phyloP scores from a whole-genome alignment of 2,329 filamentous ascomycete species.

The Apiospora rasikravindrae region DNA sequence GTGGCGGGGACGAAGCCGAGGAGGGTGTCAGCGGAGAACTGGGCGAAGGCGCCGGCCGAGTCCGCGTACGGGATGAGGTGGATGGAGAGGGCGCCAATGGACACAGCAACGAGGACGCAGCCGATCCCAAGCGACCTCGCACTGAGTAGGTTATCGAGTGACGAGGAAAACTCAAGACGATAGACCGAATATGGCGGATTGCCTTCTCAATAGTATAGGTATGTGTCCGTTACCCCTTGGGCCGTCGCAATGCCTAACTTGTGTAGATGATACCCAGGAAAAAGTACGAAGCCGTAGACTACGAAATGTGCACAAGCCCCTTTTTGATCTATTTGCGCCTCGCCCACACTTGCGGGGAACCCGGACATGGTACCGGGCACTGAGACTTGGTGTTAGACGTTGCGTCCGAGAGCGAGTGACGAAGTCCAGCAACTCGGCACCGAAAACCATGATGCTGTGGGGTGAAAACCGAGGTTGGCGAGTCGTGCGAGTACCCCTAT shows the following conservation, averaged over 20 bases:
- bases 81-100: slow-evolving; percentile 54
- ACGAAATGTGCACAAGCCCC: background rate
- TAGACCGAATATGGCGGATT: background rate
- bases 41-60: slow-evolving; percentile 68
- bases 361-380: background rate
- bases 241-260: background rate
- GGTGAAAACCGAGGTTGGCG: background rate
- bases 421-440: background rate
- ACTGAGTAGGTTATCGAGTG: slow-evolving; percentile 32
- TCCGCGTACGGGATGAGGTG: slow-evolving; percentile 58
- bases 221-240: background rate
- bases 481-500: background rate
- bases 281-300: background rate
- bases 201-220: slow-evolving; percentile 6
- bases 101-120: slow-evolving; percentile 43
- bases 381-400: slow-evolving; percentile 2
- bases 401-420: background rate
- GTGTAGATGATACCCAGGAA: slow-evolving; percentile 13
- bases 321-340: background rate
- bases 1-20: slow-evolving; percentile 28
- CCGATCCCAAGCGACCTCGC: slow-evolving; percentile 39
- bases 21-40: slow-evolving; percentile 54
- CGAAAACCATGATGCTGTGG: slow-evolving; percentile 4
- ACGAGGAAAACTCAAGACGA: no score
- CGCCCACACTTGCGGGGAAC: background rate